phyloP scores from a whole-genome alignment of 495 filamentous ascomycete genomes.

The Xylaria venustula region DNA sequence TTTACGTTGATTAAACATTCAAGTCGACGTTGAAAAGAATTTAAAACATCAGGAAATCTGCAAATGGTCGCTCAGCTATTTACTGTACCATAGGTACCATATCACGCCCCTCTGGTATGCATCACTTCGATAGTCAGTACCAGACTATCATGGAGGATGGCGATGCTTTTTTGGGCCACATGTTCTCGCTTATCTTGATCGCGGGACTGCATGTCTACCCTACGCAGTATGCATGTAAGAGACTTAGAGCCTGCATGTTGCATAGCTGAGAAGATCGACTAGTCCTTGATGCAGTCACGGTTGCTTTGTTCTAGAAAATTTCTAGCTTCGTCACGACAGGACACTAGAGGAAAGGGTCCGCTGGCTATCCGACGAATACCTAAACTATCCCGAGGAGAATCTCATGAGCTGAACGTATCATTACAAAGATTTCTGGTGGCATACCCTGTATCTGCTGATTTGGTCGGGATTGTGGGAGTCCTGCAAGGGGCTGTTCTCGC shows the following conservation, averaged over 20 bases:
- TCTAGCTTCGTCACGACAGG: neutral
- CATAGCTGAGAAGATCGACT: slow-evolving; percentile 5
- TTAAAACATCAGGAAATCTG: too few species aligned
- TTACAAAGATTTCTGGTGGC: neutral
- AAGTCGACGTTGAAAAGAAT: too few species aligned
- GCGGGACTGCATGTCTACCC: slow-evolving; percentile 5
- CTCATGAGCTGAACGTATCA: neutral
- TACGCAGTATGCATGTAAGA: slow-evolving; percentile 8
- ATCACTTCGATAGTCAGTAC: neutral
- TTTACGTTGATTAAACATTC: too few species aligned
- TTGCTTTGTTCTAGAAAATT: slow-evolving; percentile 8
- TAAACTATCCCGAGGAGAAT: neutral
- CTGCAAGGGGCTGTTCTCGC: neutral
- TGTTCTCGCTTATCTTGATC: slow-evolving; percentile 15
- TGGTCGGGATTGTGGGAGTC: neutral
- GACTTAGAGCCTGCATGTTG: slow-evolving; percentile 12
- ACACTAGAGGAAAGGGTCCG: neutral
- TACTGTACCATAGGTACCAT: too few species aligned
- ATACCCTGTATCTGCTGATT: neutral
- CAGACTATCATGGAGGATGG: slow-evolving; percentile 3
- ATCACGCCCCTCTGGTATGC: neutral
- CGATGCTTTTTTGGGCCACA: neutral
- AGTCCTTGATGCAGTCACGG: neutral
- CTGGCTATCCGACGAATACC: neutral
- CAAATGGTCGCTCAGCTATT: too few species aligned